Evolutionary conservation across 2,329 filamentous ascomycete genomes (phyloP), one percentile per base, ranked within the genome.

Genomic region (Colletotrichum ledebouriae): DNA sequence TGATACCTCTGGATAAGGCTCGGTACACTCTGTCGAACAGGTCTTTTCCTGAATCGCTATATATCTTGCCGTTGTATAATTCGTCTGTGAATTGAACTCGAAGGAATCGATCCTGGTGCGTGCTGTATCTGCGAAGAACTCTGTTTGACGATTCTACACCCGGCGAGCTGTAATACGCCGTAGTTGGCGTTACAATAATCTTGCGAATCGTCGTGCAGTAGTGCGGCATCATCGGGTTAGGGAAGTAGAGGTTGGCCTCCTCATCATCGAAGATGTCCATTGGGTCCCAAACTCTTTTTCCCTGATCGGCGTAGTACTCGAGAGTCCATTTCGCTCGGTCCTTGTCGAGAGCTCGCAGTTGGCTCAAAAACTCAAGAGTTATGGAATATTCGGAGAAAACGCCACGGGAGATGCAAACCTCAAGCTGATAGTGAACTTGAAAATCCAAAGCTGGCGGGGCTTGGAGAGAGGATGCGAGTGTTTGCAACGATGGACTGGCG

Each of bases 1-100:
- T 84, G 71, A 99, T 95, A 0, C 96, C 96, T 63, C 96, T 87
- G 50, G 81, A 85, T 75, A 98, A 82, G 0, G 91, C 87, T 55
- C 91, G 86, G 70, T 89, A 88, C 20, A 98, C 86, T 12, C 94
- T 87, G 29, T 88, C 88, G 77, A 92, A 97, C 0, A 97, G 77
- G 42, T 84, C 80, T 41, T 84, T 85, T 2, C 86, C 81, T 0
- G 84, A 84, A 15, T 76, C 78, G 1, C 87, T 80, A 71, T 84
- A 86, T 25, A 94, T 89, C 5, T 85, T 85, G 0, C 90, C 89
- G 65, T 87, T 78, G 7, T 80, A 76, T 25, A 89, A 84, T 78
- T 99, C 96, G 59, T 98, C 95, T 0, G 91, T 90, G 76, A 99
- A 98, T 70, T 94, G 93, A 3, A 98, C 90, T 3, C 95, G 89